Conservation (phyloP, 176 grass and related monocot genomes). For the Zea luxurians region DNA sequence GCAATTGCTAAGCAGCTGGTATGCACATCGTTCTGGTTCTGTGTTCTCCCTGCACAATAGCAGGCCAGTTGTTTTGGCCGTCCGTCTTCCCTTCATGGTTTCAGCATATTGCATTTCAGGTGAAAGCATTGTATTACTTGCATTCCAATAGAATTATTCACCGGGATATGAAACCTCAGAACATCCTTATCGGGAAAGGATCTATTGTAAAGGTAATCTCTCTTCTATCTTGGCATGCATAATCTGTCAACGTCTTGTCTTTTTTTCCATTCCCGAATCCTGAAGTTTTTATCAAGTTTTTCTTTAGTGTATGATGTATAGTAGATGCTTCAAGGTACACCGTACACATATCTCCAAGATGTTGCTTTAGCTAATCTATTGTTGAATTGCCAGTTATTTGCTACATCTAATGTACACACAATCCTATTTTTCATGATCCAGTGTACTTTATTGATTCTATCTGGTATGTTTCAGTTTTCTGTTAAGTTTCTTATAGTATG, state of each 20-base stretch:
- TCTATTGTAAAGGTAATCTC: constrained; percentile 85
- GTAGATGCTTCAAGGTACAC: constrained; percentile 8
- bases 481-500: constrained; percentile 9
- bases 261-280: background rate
- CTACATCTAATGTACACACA: constrained; percentile 3
- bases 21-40: constrained; percentile 9
- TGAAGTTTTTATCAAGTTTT: background rate
- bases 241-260: background rate
- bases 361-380: background rate
- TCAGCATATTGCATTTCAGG: constrained; percentile 45
- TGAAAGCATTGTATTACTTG: constrained; percentile 90
- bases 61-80: background rate
- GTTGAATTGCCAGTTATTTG: background rate
- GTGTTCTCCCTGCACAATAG: constrained; percentile 1
- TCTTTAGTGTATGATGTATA: background rate
- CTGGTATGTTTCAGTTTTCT: background rate
- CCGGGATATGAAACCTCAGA: constrained; percentile 98
- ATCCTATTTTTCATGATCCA: constrained; percentile 8
- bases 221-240: background rate
- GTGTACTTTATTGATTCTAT: constrained; percentile 12
- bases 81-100: constrained; percentile 35
- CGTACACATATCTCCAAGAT: constrained; percentile 13
- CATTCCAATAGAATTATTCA: constrained; percentile 95
- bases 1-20: constrained; percentile 98
- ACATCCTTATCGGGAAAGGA: constrained; percentile 92